A percentile compares a stretch with the other conserved stretches of the same genome.
phyloP scores from a whole-genome alignment of 305 asterid genomes.

The Plantago rigida region DNA sequence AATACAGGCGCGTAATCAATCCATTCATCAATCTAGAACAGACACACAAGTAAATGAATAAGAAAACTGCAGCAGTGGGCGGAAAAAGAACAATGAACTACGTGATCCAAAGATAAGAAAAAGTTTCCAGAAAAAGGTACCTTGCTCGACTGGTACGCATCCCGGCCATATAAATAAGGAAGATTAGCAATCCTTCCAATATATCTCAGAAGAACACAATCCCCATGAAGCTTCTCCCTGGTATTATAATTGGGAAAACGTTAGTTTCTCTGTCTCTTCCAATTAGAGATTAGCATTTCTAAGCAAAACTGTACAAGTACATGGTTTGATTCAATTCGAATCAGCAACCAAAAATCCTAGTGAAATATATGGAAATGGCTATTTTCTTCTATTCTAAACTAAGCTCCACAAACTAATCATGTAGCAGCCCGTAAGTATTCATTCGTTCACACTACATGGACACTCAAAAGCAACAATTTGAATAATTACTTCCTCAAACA shows the following conservation, averaged over 20 bases:
- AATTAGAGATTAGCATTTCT: background rate
- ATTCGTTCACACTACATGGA: no score
- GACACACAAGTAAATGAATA: background rate
- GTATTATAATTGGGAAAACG: background rate
- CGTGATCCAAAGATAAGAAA: background rate
- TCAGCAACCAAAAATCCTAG: no score
- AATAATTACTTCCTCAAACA: no score
- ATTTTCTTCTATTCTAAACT: no score
- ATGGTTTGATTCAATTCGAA: no score
- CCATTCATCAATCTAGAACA: conserved; percentile 72
- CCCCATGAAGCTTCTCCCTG: conserved; percentile 58
- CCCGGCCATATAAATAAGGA: conserved; percentile 42
- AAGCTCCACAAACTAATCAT: no score
- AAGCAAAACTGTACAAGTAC: background rate
- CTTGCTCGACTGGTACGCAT: conserved; percentile 52
- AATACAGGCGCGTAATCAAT: conserved; percentile 60
- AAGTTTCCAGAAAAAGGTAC: conserved; percentile 25
- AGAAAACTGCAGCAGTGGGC: background rate
- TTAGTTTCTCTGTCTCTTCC: background rate
- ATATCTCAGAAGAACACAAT: conserved; percentile 48
- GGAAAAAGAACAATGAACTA: background rate
- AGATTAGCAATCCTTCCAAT: conserved; percentile 46
- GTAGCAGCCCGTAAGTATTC: no score
- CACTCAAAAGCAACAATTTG: no score
- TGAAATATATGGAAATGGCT: no score